phyloP scores from a whole-genome alignment of 192 early-diverging fungal genomes.

The Coemansia sp. region DNA sequence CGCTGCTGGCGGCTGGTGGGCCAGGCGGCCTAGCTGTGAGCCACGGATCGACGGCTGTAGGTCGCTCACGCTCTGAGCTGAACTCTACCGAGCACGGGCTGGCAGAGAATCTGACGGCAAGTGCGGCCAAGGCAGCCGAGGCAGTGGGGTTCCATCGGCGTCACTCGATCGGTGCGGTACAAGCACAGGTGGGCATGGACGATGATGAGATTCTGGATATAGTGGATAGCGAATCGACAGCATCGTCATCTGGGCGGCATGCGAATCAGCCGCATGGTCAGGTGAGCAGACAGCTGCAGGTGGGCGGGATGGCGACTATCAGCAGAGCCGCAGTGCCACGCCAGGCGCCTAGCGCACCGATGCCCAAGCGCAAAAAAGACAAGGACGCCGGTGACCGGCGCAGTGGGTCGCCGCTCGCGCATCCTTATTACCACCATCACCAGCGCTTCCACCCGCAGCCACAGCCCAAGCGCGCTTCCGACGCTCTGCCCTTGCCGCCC shows the following conservation, averaged over 20 bases:
- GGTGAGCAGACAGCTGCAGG: constrained; percentile 20
- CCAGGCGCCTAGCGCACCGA: constrained; percentile 11
- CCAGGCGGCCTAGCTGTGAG: constrained; percentile 14
- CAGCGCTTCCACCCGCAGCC: constrained; percentile 14
- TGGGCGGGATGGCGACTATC: constrained; percentile 10
- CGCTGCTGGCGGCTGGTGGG: constrained; percentile 8
- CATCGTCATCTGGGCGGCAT: constrained; percentile 14
- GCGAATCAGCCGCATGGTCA: constrained; percentile 21
- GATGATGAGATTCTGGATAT: constrained; percentile 39
- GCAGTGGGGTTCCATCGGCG: constrained; percentile 40
- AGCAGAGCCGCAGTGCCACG: constrained; percentile 12
- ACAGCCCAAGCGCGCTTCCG: constrained; percentile 17
- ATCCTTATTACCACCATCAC: constrained; percentile 10
- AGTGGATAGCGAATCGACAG: constrained; percentile 17
- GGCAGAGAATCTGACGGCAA: not conserved
- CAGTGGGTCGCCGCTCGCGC: constrained; percentile 29
- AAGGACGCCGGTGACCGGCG: constrained; percentile 21
- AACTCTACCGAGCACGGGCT: constrained; percentile 1
- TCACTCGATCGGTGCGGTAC: constrained; percentile 51
- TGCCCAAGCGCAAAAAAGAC: constrained; percentile 48
- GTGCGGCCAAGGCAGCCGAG: constrained; percentile 6
- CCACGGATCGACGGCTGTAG: constrained; percentile 13
- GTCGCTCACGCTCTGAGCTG: constrained; percentile 14
- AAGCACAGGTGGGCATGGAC: constrained; percentile 23
- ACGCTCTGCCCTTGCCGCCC: constrained; percentile 4